These are phyloP conservation scores for Teratosphaeria viscida DNA, from an alignment of 2,329 filamentous ascomycete genomes.

Conservation along the genomic window DNA sequence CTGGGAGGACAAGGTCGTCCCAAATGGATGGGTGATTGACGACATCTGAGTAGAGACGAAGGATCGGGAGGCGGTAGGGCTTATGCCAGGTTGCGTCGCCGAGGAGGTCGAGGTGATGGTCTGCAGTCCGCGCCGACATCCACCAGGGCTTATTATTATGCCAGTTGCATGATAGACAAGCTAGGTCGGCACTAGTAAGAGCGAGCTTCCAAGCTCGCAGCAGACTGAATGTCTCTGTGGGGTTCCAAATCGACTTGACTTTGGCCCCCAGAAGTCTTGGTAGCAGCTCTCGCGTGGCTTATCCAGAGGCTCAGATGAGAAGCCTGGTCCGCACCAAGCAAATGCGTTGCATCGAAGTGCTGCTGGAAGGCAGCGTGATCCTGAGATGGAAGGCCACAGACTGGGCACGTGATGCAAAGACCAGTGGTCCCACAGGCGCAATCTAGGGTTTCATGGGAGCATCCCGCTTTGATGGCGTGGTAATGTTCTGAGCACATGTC, in stretches of 20 bases:
- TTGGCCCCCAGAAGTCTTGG: neutral
- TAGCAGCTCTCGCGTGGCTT: neutral
- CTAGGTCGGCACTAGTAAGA: neutral
- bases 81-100: neutral
- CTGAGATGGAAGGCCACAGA: neutral
- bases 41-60: neutral
- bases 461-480: neutral
- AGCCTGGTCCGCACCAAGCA: neutral
- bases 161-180: neutral
- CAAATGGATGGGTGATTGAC: neutral
- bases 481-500: neutral
- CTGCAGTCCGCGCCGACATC: neutral
- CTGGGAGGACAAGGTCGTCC: neutral
- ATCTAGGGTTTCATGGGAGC: neutral
- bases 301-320: neutral
- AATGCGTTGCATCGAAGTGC: neutral
- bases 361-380: neutral
- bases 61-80: neutral
- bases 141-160: neutral
- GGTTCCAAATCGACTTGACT: neutral
- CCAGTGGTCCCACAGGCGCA: neutral
- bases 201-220: neutral
- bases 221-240: neutral
- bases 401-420: neutral
- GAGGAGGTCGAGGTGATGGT: neutral